phyloP scores from a whole-genome alignment of 2,329 filamentous ascomycete species.

The Fusarium miscanthi region DNA sequence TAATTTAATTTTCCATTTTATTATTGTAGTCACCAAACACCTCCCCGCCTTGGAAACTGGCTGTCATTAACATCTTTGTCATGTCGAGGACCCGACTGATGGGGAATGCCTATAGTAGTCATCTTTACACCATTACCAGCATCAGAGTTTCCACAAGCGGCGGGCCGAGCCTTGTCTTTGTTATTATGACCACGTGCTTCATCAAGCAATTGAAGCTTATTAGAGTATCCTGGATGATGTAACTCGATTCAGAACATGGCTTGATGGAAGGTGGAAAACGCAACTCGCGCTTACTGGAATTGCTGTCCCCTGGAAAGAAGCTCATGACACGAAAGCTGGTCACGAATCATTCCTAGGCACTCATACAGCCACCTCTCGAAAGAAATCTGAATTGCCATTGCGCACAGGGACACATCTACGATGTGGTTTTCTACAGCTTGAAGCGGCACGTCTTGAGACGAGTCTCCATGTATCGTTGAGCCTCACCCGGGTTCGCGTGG shows the following conservation, averaged over 20 bases:
- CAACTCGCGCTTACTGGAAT: not conserved
- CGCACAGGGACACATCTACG: conserved; percentile 12
- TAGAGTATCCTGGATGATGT: not conserved
- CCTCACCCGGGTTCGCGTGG: conserved; percentile 26
- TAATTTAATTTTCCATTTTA: not conserved
- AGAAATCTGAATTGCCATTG: not conserved
- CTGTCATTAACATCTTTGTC: not conserved
- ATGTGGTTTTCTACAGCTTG: conserved; percentile 9
- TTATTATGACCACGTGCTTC: conserved; percentile 13
- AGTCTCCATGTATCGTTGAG: conserved; percentile 2
- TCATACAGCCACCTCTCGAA: not conserved
- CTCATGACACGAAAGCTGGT: not conserved
- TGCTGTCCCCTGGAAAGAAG: not conserved
- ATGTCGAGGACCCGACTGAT: not conserved
- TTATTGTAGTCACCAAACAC: not conserved
- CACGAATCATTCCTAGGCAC: not conserved
- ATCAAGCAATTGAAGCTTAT: not conserved
- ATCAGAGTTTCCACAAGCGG: conserved; percentile 32
- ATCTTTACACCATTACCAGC: not conserved
- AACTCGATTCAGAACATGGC: not conserved
- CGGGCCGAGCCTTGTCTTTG: conserved; percentile 39
- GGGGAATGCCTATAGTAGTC: not conserved
- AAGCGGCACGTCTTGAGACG: not conserved
- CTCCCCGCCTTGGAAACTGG: not conserved
- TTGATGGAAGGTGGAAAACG: not conserved